phyloP scores from a whole-genome alignment of 2,329 filamentous ascomycete genomes.

The Neocucurbitaria cava region DNA sequence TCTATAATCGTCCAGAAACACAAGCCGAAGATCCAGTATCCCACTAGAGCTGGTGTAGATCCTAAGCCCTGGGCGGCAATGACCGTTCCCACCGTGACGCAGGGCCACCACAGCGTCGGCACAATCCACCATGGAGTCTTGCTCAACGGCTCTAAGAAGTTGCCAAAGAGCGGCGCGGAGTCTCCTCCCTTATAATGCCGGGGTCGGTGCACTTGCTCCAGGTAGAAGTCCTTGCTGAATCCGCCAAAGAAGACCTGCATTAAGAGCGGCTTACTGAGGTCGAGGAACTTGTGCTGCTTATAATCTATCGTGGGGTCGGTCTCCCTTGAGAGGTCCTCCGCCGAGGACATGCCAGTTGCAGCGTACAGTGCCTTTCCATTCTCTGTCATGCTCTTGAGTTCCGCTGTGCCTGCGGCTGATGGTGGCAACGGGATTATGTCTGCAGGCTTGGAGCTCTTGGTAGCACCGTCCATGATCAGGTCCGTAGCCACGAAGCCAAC shows the following conservation, averaged over 20 bases:
- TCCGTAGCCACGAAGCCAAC: conserved; percentile 79
- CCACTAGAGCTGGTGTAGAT: conserved; percentile 53
- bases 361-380: conserved; percentile 60
- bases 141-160: conserved; percentile 96
- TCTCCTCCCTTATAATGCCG: conserved; percentile 93
- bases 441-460: conserved; percentile 56
- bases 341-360: conserved; percentile 85
- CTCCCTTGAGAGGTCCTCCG: conserved; percentile 84
- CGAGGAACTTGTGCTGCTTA: conserved; percentile 91
- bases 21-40: conserved; percentile 74
- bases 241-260: conserved; percentile 87
- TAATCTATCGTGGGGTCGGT: conserved; percentile 81
- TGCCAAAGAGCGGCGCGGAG: conserved; percentile 93
- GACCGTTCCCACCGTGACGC: conserved; percentile 74
- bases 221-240: conserved; percentile 94
- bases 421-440: conserved; percentile 62
- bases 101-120: conserved; percentile 84
- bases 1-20: conserved; percentile 89
- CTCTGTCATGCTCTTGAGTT: conserved; percentile 56
- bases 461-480: conserved; percentile 60
- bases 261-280: conserved; percentile 83
- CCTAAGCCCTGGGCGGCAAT: conserved; percentile 66
- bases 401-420: conserved; percentile 55
- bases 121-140: conserved; percentile 95
- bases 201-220: conserved; percentile 94